phyloP scores from a whole-genome alignment of 2,329 filamentous ascomycete species.

The Penicillium corylophilum region DNA sequence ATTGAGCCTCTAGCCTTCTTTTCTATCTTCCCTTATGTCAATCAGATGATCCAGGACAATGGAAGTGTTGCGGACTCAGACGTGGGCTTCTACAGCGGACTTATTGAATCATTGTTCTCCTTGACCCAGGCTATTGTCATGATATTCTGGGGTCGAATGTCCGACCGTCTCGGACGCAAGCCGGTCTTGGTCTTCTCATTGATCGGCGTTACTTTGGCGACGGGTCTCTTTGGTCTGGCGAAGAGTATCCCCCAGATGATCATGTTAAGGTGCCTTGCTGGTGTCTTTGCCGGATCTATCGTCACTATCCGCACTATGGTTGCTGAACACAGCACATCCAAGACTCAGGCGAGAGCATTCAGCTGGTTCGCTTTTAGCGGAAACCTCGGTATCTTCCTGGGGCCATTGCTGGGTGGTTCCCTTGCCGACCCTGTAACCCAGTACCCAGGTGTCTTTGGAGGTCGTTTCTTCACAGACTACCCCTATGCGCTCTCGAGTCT shows the following conservation, averaged over 20 bases:
- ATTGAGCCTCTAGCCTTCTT: slow-evolving; percentile 82
- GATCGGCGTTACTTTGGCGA: slow-evolving; percentile 60
- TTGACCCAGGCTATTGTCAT: slow-evolving; percentile 75
- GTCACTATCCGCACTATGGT: slow-evolving; percentile 77
- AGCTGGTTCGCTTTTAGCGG: slow-evolving; percentile 73
- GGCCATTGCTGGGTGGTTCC: slow-evolving; percentile 63
- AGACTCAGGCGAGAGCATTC: slow-evolving; percentile 71
- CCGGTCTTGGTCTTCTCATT: slow-evolving; percentile 69
- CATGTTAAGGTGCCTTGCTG: slow-evolving; percentile 67
- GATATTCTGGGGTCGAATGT: slow-evolving; percentile 68
- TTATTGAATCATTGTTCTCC: slow-evolving; percentile 71
- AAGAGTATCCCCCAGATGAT: slow-evolving; percentile 71
- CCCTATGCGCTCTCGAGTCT: slow-evolving; percentile 67
- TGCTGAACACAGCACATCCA: slow-evolving; percentile 66
- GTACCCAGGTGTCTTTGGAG: slow-evolving; percentile 60
- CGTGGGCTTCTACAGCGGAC: slow-evolving; percentile 75
- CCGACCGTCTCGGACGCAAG: slow-evolving; percentile 69
- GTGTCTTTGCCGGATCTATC: slow-evolving; percentile 70
- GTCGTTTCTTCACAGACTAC: slow-evolving; percentile 60
- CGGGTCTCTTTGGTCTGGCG: slow-evolving; percentile 67
- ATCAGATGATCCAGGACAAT: slow-evolving; percentile 69
- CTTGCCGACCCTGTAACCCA: slow-evolving; percentile 66
- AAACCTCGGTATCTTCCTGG: slow-evolving; percentile 72
- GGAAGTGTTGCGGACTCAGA: slow-evolving; percentile 62
- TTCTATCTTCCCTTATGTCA: slow-evolving; percentile 77